Evolutionary conservation across 805 yeast genomes (phyloP).

Genomic region (Teunomyces funiuensis): DNA sequence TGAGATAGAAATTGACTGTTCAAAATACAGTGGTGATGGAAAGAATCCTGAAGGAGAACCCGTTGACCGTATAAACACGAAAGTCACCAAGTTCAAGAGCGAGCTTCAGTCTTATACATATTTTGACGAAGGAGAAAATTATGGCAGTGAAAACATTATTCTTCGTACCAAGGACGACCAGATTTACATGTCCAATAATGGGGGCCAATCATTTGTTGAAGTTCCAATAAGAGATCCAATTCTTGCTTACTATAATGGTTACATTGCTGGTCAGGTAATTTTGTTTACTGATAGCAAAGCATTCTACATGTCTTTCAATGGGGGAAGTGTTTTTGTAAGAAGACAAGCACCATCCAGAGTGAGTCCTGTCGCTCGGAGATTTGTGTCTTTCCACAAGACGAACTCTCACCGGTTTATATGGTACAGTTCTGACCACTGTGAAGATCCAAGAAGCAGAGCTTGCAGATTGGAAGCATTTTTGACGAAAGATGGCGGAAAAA

Average conservation of each 20-base stretch:
- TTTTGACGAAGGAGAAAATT: slow-evolving; percentile 48
- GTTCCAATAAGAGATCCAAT: slow-evolving; percentile 44
- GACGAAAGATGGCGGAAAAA: slow-evolving; percentile 66
- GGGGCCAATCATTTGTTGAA: slow-evolving; percentile 52
- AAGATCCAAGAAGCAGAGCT: slow-evolving; percentile 32
- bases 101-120: slow-evolving; percentile 56
- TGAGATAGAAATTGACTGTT: slow-evolving; percentile 35
- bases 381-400: slow-evolving; percentile 60
- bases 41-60: slow-evolving; percentile 9
- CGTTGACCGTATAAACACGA: slow-evolving; percentile 32
- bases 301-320: slow-evolving; percentile 62
- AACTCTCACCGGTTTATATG: slow-evolving; percentile 63
- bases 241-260: slow-evolving; percentile 59
- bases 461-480: slow-evolving; percentile 62
- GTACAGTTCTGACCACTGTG: slow-evolving; percentile 64
- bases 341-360: slow-evolving; percentile 47
- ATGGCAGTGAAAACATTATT: slow-evolving; percentile 47
- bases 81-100: slow-evolving; percentile 50
- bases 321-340: slow-evolving; percentile 58
- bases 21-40: slow-evolving; percentile 20
- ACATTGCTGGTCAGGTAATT: slow-evolving; percentile 55
- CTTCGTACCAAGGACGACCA: slow-evolving; percentile 52
- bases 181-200: slow-evolving; percentile 68
- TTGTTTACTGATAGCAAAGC: slow-evolving; percentile 49
- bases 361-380: slow-evolving; percentile 23